Conservation (phyloP, 805 yeast genomes). For the Candida broadrunensis region DNA sequence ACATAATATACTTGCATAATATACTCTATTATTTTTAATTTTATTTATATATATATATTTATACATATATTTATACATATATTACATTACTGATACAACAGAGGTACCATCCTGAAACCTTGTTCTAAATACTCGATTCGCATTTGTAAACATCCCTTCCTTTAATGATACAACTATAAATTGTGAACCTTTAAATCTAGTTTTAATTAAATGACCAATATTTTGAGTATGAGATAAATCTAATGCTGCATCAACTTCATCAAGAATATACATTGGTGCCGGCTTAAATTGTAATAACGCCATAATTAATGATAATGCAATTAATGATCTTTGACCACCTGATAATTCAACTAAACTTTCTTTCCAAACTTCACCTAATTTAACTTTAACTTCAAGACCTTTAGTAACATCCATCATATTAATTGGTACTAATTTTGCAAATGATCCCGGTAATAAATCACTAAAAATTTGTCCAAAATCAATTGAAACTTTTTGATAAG, state of each 20-base stretch:
- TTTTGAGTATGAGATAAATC: slow-evolving; percentile 97
- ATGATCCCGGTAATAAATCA: slow-evolving; percentile 84
- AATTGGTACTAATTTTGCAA: slow-evolving; percentile 81
- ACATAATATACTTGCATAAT: too few relatives aligned
- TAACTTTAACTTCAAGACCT: slow-evolving; percentile 88
- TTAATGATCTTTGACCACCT: slow-evolving; percentile 95
- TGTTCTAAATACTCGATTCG: slow-evolving; percentile 89
- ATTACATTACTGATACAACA: slow-evolving; percentile 72
- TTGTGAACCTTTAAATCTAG: slow-evolving; percentile 92
- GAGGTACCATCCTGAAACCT: slow-evolving; percentile 97
- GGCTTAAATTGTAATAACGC: slow-evolving; percentile 93
- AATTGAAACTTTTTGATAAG: slow-evolving; percentile 81
- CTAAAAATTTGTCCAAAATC: slow-evolving; percentile 91
- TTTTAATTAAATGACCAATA: slow-evolving; percentile 93
- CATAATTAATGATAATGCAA: slow-evolving; percentile 88
- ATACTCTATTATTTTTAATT: too few relatives aligned
- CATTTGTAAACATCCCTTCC: slow-evolving; percentile 98
- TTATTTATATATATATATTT: too few relatives aligned
- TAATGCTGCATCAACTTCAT: slow-evolving; percentile 97
- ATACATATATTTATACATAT: too few relatives aligned
- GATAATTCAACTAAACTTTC: slow-evolving; percentile 91
- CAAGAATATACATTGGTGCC: slow-evolving; percentile 97
- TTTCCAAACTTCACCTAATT: slow-evolving; percentile 92
- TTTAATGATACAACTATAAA: slow-evolving; percentile 94
- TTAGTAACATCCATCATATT: slow-evolving; percentile 80